These are phyloP conservation scores for Starmerella vitae DNA, from an alignment of 805 yeast species.

Conservation along the genomic window DNA sequence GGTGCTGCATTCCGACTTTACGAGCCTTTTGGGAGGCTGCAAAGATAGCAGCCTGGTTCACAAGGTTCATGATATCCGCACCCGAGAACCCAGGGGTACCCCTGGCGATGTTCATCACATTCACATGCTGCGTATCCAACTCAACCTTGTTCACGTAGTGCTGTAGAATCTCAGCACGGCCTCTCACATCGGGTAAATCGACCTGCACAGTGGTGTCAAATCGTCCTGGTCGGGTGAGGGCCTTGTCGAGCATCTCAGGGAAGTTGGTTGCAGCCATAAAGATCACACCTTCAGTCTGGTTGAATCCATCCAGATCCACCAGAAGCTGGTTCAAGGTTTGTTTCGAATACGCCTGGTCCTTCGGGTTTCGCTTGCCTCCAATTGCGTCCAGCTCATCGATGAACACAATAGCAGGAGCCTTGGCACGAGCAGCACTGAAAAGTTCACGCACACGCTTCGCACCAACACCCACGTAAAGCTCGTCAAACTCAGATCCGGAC, in stretches of 20 bases:
- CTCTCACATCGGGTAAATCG: constrained; percentile 94
- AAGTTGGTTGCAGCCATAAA: constrained; percentile 97
- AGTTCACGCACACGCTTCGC: constrained; percentile 94
- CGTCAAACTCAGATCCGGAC: constrained; percentile 98
- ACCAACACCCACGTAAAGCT: constrained; percentile 96
- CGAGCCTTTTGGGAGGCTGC: constrained; percentile 90
- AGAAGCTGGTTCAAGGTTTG: constrained; percentile 92
- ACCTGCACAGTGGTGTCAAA: constrained; percentile 93
- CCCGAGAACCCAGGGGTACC: constrained; percentile 99
- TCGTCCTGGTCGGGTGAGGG: constrained; percentile 95
- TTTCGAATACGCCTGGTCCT: constrained; percentile 95
- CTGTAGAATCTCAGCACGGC: constrained; percentile 80
- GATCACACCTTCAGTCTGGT: constrained; percentile 84
- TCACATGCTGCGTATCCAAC: constrained; percentile 68
- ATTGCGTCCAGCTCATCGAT: constrained; percentile 97
- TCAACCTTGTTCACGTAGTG: constrained; percentile 90
- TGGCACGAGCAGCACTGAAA: constrained; percentile 81
- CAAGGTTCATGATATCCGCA: constrained; percentile 89
- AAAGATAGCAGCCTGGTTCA: constrained; percentile 94
- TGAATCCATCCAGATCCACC: constrained; percentile 86
- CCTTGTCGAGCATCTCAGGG: constrained; percentile 93
- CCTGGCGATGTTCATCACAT: constrained; percentile 80
- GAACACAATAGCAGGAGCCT: constrained; percentile 93
- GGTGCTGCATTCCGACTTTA: constrained; percentile 76
- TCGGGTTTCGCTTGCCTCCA: constrained; percentile 95